These are phyloP conservation scores for Erysimum pusillum DNA, from an alignment of 441 rosid species.

Conservation along the genomic window DNA sequence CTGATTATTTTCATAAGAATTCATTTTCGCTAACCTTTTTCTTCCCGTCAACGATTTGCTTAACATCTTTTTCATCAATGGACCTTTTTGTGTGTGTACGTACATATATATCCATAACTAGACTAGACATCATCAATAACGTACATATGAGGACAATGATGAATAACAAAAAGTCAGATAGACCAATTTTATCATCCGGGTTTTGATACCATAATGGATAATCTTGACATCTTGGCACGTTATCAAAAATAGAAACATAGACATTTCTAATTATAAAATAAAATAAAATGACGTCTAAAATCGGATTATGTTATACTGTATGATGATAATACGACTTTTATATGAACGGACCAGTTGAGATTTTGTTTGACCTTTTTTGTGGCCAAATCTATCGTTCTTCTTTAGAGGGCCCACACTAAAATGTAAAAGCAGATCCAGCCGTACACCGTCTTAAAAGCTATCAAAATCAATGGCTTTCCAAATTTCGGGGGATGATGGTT, in stretches of 20 bases:
- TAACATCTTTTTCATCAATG: background rate
- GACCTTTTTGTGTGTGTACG: conserved; percentile 2
- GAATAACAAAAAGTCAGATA: conserved; percentile 3
- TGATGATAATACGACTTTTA: background rate
- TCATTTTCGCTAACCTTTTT: background rate
- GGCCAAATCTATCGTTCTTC: background rate
- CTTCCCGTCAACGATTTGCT: conserved; percentile 8
- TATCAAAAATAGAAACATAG: background rate
- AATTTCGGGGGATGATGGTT: too few species aligned
- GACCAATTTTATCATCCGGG: conserved; percentile 6
- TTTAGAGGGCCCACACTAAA: background rate
- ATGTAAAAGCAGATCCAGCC: conserved; percentile 1
- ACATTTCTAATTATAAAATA: background rate
- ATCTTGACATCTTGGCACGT: background rate
- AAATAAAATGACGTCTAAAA: conserved; percentile 2
- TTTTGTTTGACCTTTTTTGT: conserved; percentile 7
- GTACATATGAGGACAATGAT: conserved; percentile 12
- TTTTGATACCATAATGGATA: conserved; percentile 17
- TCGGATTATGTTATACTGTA: background rate
- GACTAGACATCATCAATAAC: conserved; percentile 20
- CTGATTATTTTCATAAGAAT: background rate
- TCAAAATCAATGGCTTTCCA: too few species aligned
- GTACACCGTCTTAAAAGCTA: background rate
- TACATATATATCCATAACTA: conserved; percentile 4
- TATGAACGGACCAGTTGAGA: background rate